A percentile compares a stretch with the other conserved stretches of the same genome.
These are phyloP conservation scores for Urostyla sp. DNA, from an alignment of 73 alveolate species.

Conservation along the genomic window DNA sequence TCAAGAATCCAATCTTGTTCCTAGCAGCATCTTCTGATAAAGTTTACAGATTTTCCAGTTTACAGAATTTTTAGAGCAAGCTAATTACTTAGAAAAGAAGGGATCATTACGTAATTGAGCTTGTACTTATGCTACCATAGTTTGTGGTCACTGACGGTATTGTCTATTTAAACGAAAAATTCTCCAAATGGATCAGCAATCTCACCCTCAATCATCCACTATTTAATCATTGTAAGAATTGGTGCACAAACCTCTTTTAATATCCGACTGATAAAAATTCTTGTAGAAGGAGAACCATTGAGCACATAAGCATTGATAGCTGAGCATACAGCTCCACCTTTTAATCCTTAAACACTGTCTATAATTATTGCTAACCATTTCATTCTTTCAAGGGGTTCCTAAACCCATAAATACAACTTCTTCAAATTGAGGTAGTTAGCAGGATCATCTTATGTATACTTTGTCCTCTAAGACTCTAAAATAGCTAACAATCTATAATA, in stretches of 20 bases:
- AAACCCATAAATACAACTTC: constrained; percentile 83
- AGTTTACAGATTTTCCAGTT: constrained; percentile 95
- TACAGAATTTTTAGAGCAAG: constrained; percentile 87
- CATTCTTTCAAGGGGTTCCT: constrained; percentile 91
- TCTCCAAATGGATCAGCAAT: constrained; percentile 91
- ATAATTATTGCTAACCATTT: constrained; percentile 86
- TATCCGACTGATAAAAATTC: constrained; percentile 49
- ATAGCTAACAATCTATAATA: constrained; percentile 88
- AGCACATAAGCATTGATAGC: constrained; percentile 78
- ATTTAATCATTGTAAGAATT: constrained; percentile 80
- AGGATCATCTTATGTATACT: constrained; percentile 62
- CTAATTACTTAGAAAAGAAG: constrained; percentile 86
- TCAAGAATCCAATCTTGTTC: constrained; percentile 91
- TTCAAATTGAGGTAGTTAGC: constrained; percentile 81
- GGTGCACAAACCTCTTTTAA: constrained; percentile 81
- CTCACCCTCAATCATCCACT: constrained; percentile 97
- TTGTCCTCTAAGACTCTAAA: constrained; percentile 72
- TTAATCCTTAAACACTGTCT: constrained; percentile 82
- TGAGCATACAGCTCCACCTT: constrained; percentile 87
- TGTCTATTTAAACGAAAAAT: constrained; percentile 90
- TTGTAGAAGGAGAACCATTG: constrained; percentile 73
- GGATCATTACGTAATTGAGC: constrained; percentile 89
- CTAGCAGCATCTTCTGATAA: constrained; percentile 91
- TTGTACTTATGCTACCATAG: constrained; percentile 93
- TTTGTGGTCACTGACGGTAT: constrained; percentile 83